Evolutionary conservation across 2,329 filamentous ascomycete genomes (phyloP), one percentile per base, ranked within the genome.

Genomic region (Pseudogymnoascus sp.): DNA sequence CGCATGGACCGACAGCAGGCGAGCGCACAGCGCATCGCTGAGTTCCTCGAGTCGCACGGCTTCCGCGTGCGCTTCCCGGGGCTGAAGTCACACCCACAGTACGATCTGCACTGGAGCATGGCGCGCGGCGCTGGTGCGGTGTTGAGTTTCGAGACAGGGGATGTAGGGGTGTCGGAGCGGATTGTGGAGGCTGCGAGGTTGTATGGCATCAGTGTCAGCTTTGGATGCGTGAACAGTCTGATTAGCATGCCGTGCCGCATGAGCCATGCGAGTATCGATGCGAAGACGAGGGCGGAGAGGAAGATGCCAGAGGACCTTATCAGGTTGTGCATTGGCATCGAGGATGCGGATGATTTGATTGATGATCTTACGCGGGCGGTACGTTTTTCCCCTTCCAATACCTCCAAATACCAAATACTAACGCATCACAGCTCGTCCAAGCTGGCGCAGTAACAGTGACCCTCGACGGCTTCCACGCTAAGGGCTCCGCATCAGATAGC

Each of bases 211-310:
- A 96, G 90, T 68, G 95, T 99, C 65, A 96, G 91, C 73, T 99
- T 99, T 74, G 95, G 95, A 59, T 97, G 95, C 75, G 95, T 99
- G 68, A 99, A 99, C 79, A 96, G 91, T 74, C 80, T 99, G 75
- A 99, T 99, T 77, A 97, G 93, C 79, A 97, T 99, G 93, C 93
- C 95, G 7, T 99, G 95, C 78, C 92, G 93, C 72, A 99, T 99
- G 96, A 97, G 93, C 77, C 95, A 99, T 77, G 95, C 95, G 40
- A 96, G 91, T 74, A 99, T 99, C 72, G 95, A 97, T 73, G 90
- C 92, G 65, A 96, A 96, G 80, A 97, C 93, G 62, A 83, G 95
- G 69, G 82, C 86, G 71, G 92, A 96, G 78, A 84, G 93, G 67
- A 88, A 93, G 68, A 89, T 99, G 86, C 95, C 95, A 10, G 95